Base-by-base conservation (phyloP, 2,329 filamentous ascomycete genomes). In the Aureobasidium sp. region DNA sequence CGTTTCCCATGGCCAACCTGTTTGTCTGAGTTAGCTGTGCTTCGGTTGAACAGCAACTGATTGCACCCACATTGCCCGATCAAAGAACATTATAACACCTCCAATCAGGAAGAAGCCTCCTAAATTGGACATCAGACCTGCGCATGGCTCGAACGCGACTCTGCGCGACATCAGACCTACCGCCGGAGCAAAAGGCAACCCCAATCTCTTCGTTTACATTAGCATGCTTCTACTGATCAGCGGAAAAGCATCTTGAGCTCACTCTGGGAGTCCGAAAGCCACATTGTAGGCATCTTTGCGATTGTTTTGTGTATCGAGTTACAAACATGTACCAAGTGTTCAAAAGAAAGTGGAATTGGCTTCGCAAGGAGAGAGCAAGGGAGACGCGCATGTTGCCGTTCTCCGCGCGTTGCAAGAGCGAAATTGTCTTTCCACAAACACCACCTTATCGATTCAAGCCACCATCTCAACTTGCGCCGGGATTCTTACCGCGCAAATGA, bases 201-300 rank as follows among this genome's bases (percentile, higher is more conserved):
- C 93, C 93, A 65, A 97, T 86, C 73, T 98, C 93, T 97, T 65
- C 62, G 35, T 22, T 22, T 3, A 5, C 10, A 39, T 49, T 8
- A 49, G 45, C 24, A 49, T 19, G 45, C 24, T 38, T 19, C n/a
- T 2, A 8, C 7, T 6, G 22, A 4, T 6, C 8, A 4, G n/a
- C 10, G 7, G 3, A 29, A 8, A 14, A 14, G 14, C 54, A 49
- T 22, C 39, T 10, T 29, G 27, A 49, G 29, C 86, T 66, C 79
- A 95, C 91, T 97, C 73, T 97, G 91, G 68, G 86, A 82, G 74
- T 97, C 91, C 64, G 90, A 88, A 66, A 97, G 79, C 91, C 91
- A 97, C 87, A 95, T 94, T 57, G 88, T 86, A 66, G 86, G 86
- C 86, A 90, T 88, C 53, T 49, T 54, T 19, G 44, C 53, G 53